Evolutionary conservation across 371 early-diverging fungal species (phyloP).

Genomic region (Rhizomucor miehei): DNA sequence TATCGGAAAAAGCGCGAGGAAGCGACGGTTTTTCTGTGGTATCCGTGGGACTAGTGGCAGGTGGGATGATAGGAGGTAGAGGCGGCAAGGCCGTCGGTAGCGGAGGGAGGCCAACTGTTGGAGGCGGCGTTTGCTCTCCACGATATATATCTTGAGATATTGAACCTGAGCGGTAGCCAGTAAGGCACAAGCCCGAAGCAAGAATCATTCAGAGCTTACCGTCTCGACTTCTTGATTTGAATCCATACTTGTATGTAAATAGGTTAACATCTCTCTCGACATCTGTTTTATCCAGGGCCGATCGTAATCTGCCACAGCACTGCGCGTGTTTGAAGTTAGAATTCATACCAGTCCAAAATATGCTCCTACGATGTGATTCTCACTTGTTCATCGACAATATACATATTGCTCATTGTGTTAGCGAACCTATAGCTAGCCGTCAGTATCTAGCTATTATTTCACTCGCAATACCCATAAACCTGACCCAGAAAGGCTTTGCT

Average conservation of each 20-base stretch:
- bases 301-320: slow-evolving; percentile 24
- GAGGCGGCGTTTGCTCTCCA: slow-evolving; percentile 4
- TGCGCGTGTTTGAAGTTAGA: background rate
- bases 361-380: no score
- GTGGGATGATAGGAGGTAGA: background rate
- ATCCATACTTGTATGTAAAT: slow-evolving; percentile 9
- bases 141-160: slow-evolving; percentile 1
- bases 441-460: no score
- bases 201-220: background rate
- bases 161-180: slow-evolving; percentile 2
- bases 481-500: slow-evolving; percentile 25
- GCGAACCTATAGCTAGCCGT: slow-evolving; percentile 25
- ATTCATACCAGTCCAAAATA: no score
- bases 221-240: background rate
- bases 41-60: no score
- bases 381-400: slow-evolving; percentile 29
- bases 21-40: background rate
- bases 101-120: slow-evolving; percentile 4
- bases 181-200: no score
- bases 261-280: slow-evolving; percentile 18
- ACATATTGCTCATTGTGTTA: slow-evolving; percentile 26
- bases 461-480: no score
- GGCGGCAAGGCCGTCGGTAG: slow-evolving; percentile 5
- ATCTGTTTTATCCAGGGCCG: slow-evolving; percentile 22
- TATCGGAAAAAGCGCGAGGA: slow-evolving; percentile 1